Base-by-base conservation (phyloP, 2,329 filamentous ascomycete genomes). In the Penicillium sp. region DNA sequence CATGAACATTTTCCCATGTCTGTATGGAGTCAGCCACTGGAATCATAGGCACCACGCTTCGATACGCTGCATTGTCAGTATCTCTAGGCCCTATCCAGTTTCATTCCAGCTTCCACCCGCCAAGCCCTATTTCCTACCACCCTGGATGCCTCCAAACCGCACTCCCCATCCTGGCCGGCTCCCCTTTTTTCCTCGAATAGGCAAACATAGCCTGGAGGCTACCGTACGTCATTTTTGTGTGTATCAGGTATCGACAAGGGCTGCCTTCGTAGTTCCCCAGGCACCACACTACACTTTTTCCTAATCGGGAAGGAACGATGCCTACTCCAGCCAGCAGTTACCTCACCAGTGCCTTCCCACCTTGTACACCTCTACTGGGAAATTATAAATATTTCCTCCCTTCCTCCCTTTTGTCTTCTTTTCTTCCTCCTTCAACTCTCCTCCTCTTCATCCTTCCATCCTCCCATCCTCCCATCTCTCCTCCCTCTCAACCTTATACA, bases 231-330 rank as follows among this genome's bases (percentile, higher is more conserved):
- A 44, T 22, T 26, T 7, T 13, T 26, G 4, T 1, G 17, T 26
- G 24, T 26, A 12, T 6, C 19, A 33, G 45, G 26, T 17, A 33
- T 15, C 45, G 24, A 24, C 7, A 2, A 8, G 26, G 45, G 45
- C 26, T 26, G 26, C 26, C 26, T 26, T 26, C 3, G 33, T n/a
- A 19, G 26, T 33, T 12, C 15, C 17, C 15, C 2, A 33, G 15
- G 15, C 45, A 30, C 15, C 12, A 19, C n/a, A 10, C 3, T 28
- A 2, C 15, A 2, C 15, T 15, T 19, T 19, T 50, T 50, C 45
- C 45, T 50, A 33, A 33, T 33, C 17, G n/a, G 47, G 47, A 50
- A 50, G 47, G 17, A 12, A 33, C 9, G 26, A 50, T 50, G 47
- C 47, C 47, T 50, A n/a, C 19, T 26, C 6, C 13, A 42, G 38